Evolutionary conservation across 2,329 filamentous ascomycete species (phyloP), one percentile per base, ranked within the genome.

Genomic region (Cytospora schulzeri): DNA sequence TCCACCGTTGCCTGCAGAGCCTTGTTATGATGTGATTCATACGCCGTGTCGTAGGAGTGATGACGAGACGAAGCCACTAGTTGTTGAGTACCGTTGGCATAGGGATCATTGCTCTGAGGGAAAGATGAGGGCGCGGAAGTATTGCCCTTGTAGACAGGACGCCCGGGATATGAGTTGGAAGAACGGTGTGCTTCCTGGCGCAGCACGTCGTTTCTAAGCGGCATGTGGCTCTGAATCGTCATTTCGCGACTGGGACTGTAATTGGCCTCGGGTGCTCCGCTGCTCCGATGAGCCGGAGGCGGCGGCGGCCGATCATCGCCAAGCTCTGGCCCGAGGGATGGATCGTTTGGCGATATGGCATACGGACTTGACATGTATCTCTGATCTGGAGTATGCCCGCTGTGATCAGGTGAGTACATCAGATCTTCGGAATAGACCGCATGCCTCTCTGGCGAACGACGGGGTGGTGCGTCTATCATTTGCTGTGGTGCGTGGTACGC

Each of bases 1-100:
- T 90, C 88, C 7, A 87, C 86, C 8, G 83, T 88, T 3, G 83
- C 85, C 69, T 88, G 86, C 83, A 86, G 82, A 0, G 82, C 80
- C 64, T 80, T 79, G 70, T 78, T 79, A 70, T 78, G 76, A 50
- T 80, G 80, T 45, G 74, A 70, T 60, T 82, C 83, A 69, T 79
- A 81, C 22, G 72, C 73, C 31, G 74, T 71, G 66, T 88, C 84
- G 63, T 84, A 83, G 0, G 84, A 82, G 61, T 81, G 77, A 60
- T 85, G 81, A 50, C 80, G 78, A 2, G 79, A 76, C 1, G 76
- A 74, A 1, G 77, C 70, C 1, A 76, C 71, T 11, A 48, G 7
- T 60, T 78, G 73, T 35, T 73, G 69, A 11, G 59, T 57, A 1
- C 75, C 71, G 35, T 82, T 79, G 2, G 67, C 51, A 65, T 74